Base-by-base conservation (phyloP, 129 eudicot species). In the Flaveria trinervia region DNA sequence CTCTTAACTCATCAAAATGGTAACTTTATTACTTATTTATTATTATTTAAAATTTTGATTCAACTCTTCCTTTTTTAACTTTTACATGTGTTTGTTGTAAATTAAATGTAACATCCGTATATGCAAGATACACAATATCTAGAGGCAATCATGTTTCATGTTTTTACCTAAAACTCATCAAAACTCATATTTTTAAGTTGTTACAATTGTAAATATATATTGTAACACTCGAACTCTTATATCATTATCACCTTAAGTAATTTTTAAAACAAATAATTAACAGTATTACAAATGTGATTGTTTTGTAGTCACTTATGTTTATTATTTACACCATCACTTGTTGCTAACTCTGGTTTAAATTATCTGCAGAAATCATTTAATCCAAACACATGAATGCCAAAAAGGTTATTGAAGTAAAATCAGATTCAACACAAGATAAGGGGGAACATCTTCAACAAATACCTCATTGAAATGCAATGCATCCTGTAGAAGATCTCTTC, bases 381-480 rank as follows among this genome's bases (percentile, higher is more conserved):
- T 48, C 0, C 16, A 26, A 25, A 60, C 25, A 25, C 66, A 60
- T 60, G 67, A 60, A 28, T 23, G 67, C 3, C 16, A 57, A 60
- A 41, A 60, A 60, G 41, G 67, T 60, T 25, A 20, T 41, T 12
- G 4, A 60, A 14, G 33, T 25, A 14, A 28, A 61, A 13, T 25
- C 43, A 14, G 28, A 14, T 7, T 14, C 41, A 25, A 39, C 14
- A 13, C 25, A 22, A 44, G 26, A 41, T 73, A 14, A n/a, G 48
- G 28, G 10, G 55, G 55, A 52, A 26, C 23, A 49, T 71, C 75
- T 50, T 71, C 64, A 26, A 50, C 22, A 26, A 71, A 71, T 4
- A 16, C 62, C 75, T 16, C 56, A 20, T 11, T 10, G 28, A 51
- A 64, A 52, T 68, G 73, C 26, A 59, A 59, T 41, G 22, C 57